A percentile compares a stretch with the other conserved stretches of the same genome.
Conservation (phyloP, 306 rosid genomes). For the Psophocarpus tetragonolobus region DNA sequence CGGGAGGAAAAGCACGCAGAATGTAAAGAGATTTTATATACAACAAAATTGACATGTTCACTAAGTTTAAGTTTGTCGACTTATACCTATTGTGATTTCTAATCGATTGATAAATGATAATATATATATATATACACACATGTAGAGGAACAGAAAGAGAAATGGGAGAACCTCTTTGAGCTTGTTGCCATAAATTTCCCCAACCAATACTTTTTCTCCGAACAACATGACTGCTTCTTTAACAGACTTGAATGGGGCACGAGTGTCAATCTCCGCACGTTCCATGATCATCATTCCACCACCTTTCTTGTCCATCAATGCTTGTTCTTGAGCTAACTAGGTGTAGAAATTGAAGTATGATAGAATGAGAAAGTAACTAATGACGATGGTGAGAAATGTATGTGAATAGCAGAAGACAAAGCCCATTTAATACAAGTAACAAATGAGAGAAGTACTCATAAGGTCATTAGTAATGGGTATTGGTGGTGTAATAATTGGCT, state of each 20-base stretch:
- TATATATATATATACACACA: background rate
- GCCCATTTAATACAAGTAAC: constrained; percentile 48
- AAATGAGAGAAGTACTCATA: background rate
- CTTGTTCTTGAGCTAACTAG: constrained; percentile 18
- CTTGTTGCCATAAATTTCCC: constrained; percentile 78
- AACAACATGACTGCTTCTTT: constrained; percentile 87
- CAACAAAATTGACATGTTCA: background rate
- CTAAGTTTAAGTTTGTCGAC: background rate
- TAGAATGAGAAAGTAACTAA: background rate
- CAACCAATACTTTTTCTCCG: constrained; percentile 78
- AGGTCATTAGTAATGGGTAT: constrained; percentile 46
- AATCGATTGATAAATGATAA: background rate
- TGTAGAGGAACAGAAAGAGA: background rate
- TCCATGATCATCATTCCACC: constrained; percentile 45
- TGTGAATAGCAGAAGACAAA: constrained; percentile 21
- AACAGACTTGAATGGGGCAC: constrained; percentile 84
- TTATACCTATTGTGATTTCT: background rate
- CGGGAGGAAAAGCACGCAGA: background rate
- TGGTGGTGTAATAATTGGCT: constrained; percentile 43
- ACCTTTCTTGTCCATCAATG: constrained; percentile 43
- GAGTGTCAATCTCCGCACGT: constrained; percentile 79
- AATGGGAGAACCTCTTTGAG: constrained; percentile 64
- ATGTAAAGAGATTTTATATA: too few species aligned
- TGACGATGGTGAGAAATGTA: constrained; percentile 13
- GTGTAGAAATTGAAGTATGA: background rate